A percentile compares a stretch with the other conserved stretches of the same genome.
Evolutionary conservation across 495 filamentous ascomycete species (phyloP).

Genomic region (Hypomontagnella monticulosa): DNA sequence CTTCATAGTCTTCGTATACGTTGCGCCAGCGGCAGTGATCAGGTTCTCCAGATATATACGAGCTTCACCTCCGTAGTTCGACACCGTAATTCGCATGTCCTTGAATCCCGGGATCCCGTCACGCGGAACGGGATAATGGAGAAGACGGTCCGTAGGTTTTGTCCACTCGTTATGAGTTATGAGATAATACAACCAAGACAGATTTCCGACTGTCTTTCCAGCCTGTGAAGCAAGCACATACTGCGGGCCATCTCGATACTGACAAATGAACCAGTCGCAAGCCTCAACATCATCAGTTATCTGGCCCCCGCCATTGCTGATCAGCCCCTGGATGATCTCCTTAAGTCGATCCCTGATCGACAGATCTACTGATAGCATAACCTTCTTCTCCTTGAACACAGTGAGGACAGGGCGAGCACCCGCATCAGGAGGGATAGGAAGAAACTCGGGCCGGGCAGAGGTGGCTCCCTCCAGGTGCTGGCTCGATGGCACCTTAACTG

Average conservation of each 20-base stretch:
- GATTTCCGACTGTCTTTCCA: slow-evolving; percentile 85
- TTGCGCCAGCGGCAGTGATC: slow-evolving; percentile 80
- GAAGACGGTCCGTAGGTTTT: slow-evolving; percentile 76
- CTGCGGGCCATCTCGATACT: slow-evolving; percentile 81
- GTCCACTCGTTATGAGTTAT: slow-evolving; percentile 91
- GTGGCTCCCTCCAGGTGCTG: slow-evolving; percentile 78
- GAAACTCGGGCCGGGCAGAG: slow-evolving; percentile 67
- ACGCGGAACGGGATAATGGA: slow-evolving; percentile 88
- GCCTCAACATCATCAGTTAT: slow-evolving; percentile 72
- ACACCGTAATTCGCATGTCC: slow-evolving; percentile 80
- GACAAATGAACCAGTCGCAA: slow-evolving; percentile 85
- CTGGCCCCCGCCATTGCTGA: slow-evolving; percentile 72
- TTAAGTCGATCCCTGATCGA: slow-evolving; percentile 70
- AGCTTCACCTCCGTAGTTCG: slow-evolving; percentile 96
- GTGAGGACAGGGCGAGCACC: slow-evolving; percentile 49
- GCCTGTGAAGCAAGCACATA: slow-evolving; percentile 78
- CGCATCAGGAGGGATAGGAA: slow-evolving; percentile 55
- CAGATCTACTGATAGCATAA: slow-evolving; percentile 77
- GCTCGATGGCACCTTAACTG: slow-evolving; percentile 63
- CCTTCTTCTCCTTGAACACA: slow-evolving; percentile 72
- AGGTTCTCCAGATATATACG: slow-evolving; percentile 93
- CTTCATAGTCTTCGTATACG: slow-evolving; percentile 92
- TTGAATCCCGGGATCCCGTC: slow-evolving; percentile 82
- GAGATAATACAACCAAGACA: slow-evolving; percentile 91
- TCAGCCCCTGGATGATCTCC: slow-evolving; percentile 72